These are phyloP conservation scores for Davidsoniella australis DNA, from an alignment of 2,329 filamentous ascomycete genomes.

Conservation along the genomic window DNA sequence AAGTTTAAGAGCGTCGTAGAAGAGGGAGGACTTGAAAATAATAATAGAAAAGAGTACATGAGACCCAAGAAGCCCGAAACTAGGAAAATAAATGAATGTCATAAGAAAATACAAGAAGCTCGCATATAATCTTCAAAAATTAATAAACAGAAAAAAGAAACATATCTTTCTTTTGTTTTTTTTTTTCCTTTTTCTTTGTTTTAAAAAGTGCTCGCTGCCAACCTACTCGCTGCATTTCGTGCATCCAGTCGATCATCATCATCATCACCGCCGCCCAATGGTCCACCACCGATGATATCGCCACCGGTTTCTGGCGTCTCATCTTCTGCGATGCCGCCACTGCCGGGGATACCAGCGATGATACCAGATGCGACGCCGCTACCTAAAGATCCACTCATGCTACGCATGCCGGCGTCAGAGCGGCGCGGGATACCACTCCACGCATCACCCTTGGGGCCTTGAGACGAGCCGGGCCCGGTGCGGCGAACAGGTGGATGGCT, in stretches of 20 bases:
- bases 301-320: conserved; percentile 15
- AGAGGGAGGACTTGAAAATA: too few relatives aligned
- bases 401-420: conserved; percentile 58
- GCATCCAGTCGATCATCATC: conserved; percentile 92
- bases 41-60: background rate
- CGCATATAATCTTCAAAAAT: background rate
- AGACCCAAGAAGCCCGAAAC: background rate
- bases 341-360: conserved; percentile 29
- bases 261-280: conserved; percentile 55
- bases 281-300: conserved; percentile 26
- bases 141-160: background rate
- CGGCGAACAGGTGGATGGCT: conserved; percentile 61
- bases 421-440: conserved; percentile 89
- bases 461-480: conserved; percentile 64
- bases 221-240: conserved; percentile 78
- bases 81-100: background rate
- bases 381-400: conserved; percentile 53
- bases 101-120: background rate
- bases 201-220: conserved; percentile 88
- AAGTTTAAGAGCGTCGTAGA: too few relatives aligned
- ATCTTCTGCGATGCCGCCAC: conserved; percentile 20
- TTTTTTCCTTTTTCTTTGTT: background rate
- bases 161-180: background rate
- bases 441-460: conserved; percentile 93
- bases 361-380: conserved; percentile 50